These are phyloP conservation scores for Claviceps sp. DNA, from an alignment of 2,329 filamentous ascomycete genomes.

Conservation along the genomic window DNA sequence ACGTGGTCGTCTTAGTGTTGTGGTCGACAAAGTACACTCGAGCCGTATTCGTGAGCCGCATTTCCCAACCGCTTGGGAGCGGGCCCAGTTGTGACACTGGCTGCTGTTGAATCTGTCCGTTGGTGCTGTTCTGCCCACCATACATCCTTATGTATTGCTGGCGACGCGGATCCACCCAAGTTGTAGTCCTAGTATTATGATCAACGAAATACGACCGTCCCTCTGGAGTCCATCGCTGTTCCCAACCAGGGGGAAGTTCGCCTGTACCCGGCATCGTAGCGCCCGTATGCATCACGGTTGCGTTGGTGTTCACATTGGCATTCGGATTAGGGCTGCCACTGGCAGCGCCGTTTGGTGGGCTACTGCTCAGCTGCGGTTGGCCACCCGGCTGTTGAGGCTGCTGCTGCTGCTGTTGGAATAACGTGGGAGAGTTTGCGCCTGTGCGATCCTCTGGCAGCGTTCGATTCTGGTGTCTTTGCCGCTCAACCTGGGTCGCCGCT, in stretches of 20 bases:
- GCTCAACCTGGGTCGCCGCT: slow-evolving; percentile 83
- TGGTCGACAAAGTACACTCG: slow-evolving; percentile 98
- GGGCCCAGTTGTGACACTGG: slow-evolving; percentile 94
- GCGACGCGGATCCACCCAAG: slow-evolving; percentile 92
- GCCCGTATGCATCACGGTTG: slow-evolving; percentile 88
- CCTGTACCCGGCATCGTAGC: slow-evolving; percentile 86
- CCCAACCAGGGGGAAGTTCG: slow-evolving; percentile 91
- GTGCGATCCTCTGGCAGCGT: slow-evolving; percentile 93
- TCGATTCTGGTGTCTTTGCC: slow-evolving; percentile 85
- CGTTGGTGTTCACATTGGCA: slow-evolving; percentile 29
- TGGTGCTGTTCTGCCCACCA: slow-evolving; percentile 69
- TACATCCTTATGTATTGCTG: slow-evolving; percentile 99
- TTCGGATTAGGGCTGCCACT: slow-evolving; percentile 1
- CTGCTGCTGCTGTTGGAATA: slow-evolving; percentile 42
- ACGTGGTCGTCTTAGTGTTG: slow-evolving; percentile 98
- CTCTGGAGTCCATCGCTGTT: slow-evolving; percentile 90
- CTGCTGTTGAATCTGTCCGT: slow-evolving; percentile 87
- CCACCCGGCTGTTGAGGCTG: slow-evolving; percentile 22
- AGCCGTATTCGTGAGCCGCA: slow-evolving; percentile 96
- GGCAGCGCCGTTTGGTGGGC: slow-evolving; percentile 9
- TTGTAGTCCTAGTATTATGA: slow-evolving; percentile 94
- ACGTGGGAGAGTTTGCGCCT: slow-evolving; percentile 78
- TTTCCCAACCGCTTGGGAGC: slow-evolving; percentile 95
- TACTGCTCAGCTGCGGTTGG: slow-evolving; percentile 24
- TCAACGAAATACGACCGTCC: slow-evolving; percentile 94